Percentiles rank a stretch among this genome's conserved stretches.
phyloP scores from a whole-genome alignment of 306 rosid species.

The Clitoria ternatea region DNA sequence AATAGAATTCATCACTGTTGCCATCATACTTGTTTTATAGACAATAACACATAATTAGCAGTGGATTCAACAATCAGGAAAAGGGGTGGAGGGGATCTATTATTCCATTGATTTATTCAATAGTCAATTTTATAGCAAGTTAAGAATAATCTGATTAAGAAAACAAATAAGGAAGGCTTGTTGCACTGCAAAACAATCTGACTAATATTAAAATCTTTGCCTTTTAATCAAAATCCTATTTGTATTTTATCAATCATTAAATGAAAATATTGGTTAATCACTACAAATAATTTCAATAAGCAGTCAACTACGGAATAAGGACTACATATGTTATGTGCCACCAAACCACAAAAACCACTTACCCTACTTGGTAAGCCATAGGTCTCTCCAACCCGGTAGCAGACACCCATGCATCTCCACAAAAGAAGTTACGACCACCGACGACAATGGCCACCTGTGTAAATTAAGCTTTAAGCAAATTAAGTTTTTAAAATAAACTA shows the following conservation, averaged over 20 bases:
- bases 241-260: not conserved
- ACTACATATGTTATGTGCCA: not conserved
- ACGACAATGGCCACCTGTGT: not conserved
- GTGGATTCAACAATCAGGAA: not conserved
- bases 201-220: not conserved
- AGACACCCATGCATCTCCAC: not conserved
- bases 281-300: not conserved
- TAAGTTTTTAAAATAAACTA: not conserved
- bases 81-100: not conserved
- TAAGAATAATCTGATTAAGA: not conserved
- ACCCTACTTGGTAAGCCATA: not conserved
- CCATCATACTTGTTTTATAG: not conserved
- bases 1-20: constrained; percentile 1
- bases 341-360: not conserved
- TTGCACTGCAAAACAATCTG: not conserved
- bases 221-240: not conserved
- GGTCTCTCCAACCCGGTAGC: not conserved
- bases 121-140: not conserved
- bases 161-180: not conserved
- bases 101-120: not conserved
- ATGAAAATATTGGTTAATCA: not conserved
- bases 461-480: not conserved
- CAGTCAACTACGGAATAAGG: too few species aligned
- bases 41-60: not conserved
- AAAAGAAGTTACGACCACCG: not conserved